Base-by-base conservation (phyloP, 2,329 filamentous ascomycete species). In the Pseudomassariella vexata region DNA sequence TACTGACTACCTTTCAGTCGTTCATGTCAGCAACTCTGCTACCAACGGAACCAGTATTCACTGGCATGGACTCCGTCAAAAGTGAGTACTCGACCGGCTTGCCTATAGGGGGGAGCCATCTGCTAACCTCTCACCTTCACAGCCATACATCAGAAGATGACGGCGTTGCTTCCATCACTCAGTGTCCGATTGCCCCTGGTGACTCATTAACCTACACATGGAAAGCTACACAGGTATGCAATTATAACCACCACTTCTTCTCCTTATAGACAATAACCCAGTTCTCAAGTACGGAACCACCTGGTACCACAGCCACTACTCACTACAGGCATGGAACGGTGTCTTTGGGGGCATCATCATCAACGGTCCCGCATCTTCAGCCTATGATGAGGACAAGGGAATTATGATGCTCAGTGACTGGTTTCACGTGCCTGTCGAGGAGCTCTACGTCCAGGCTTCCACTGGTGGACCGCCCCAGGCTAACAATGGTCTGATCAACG, bases 301-400 rank as follows among this genome's bases (percentile, higher is more conserved):
- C 3, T 79, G 72, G 71, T 80, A 79, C 33, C 78, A 82, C 48
- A 74, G 69, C 1, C 77, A 82, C 48, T 73, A 72, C 43, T 60
- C 59, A 3, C 46, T 64, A 0, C 62, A 67, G 36, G 53, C 57
- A 0, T 66, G 58, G 53, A 64, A 79, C 34, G 79, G 79, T 1
- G 55, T 81, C 1, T 60, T 73, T 18, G 79, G 79, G 0, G 66
- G 65, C 3, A 71, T 84, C 21, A 55, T 81, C 12, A 75, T 82
- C 43, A 65, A 79, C 33, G 78, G 77, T 0, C 77, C 77, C 0
- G 63, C 67, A 0, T 68, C 69, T 3, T 60, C 66, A 10, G 64
- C 75, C 44, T 82, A 80, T 43, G 77, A 85, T 38, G 63, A 70
- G 29, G 80, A 85, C 45, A 59, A 82, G 0, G 79, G 80, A 3